Base-by-base conservation (phyloP, 805 yeast genomes). In the Cyberlindnera samutprakarnensis region DNA sequence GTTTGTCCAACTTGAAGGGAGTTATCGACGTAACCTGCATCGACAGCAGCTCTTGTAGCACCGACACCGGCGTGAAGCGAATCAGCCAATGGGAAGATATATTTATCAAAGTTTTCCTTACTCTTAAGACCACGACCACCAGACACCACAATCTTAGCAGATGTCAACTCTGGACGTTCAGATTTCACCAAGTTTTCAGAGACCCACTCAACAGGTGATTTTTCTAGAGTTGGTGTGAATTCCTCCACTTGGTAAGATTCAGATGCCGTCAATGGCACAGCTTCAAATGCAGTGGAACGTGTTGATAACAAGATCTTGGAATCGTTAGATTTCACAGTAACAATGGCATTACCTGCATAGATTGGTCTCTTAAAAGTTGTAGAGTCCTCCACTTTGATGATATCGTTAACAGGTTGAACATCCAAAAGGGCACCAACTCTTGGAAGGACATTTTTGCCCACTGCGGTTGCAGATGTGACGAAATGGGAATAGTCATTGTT, bases 41-140 rank as follows among this genome's bases (percentile, higher is more conserved):
- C 98, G 16, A 92, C 98, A 21, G 97, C 98, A 14, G 96, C 97
- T 58, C 98, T 78, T 7, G 96, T 85, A 4, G 97, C 97, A 51
- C 98, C 98, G 30, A 90, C 80, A 33, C 95, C 97, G 3, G 97
- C 98, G n/a, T 92, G 90, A 37, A 90, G 63, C 38, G 81, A 70
- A 36, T 75, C 77, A 7, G 97, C 96, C 43, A 90, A 66, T 31
- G 98, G 97, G 46, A 70, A 74, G 33, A 92, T 66, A 37, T 85
- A 44, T 33, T 68, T 54, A 35, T 84, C 94, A 57, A 90, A 90
- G 36, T 81, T 79, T 54, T 83, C 96, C 58, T 87, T 88, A 58
- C 76, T 77, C 57, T 88, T 86, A 46, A 90, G 72, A 23, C 95
- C 97, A 49, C 96, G 77, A 26, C 98, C 98, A 25, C 98, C 98